Percentiles rank a stretch among this genome's conserved stretches.
phyloP scores from a whole-genome alignment of 345 rosid species.

The Brassica nigra region DNA sequence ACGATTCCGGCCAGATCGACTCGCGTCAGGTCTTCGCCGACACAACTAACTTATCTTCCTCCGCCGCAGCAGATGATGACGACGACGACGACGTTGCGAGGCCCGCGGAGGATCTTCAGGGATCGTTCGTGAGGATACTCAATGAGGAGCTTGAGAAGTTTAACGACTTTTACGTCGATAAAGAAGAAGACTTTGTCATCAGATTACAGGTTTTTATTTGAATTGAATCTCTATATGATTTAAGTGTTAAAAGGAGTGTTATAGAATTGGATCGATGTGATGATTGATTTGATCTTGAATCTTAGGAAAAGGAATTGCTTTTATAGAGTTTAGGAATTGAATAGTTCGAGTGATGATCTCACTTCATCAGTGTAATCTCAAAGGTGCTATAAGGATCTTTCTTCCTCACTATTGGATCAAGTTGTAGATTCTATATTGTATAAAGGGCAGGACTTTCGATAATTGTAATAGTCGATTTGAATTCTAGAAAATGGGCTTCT shows the following conservation, averaged over 20 bases:
- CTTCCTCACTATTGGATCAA: background rate
- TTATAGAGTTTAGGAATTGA: background rate
- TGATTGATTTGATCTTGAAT: background rate
- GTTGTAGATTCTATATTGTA: background rate
- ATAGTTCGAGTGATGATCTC: background rate
- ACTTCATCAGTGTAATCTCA: background rate
- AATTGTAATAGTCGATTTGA: background rate
- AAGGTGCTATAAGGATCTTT: background rate
- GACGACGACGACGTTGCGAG: background rate
- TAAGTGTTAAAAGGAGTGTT: background rate
- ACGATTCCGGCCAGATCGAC: constrained; percentile 25
- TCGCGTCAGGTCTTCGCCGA: constrained; percentile 35
- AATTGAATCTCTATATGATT: background rate
- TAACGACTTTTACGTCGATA: constrained; percentile 85
- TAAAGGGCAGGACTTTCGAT: background rate
- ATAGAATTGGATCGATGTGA: background rate
- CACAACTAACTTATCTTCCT: constrained; percentile 28
- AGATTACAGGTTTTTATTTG: constrained; percentile 50
- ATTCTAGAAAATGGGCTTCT: background rate
- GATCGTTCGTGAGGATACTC: constrained; percentile 72
- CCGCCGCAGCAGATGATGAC: background rate
- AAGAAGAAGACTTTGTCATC: constrained; percentile 89
- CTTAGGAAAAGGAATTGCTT: background rate
- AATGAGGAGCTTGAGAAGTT: constrained; percentile 93
- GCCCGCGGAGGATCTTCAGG: constrained; percentile 50